Evolutionary conservation across 2,329 filamentous ascomycete species (phyloP), one percentile per base, ranked within the genome.

Genomic region (Penicillium brevicompactum): DNA sequence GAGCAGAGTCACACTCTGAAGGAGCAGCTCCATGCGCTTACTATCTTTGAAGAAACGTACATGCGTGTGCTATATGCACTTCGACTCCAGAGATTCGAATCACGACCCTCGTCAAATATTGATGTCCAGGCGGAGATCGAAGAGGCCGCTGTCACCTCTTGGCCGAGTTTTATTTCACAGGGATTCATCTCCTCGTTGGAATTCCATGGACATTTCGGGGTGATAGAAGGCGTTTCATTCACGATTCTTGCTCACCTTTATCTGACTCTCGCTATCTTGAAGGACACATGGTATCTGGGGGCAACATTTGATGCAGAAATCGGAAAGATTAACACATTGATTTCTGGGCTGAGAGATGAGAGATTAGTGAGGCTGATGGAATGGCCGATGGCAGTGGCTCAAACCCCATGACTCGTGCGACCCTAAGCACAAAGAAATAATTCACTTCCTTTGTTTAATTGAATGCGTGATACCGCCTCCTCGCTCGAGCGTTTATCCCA

Each of bases 161-260:
- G 62, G 64, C 61, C 64, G 2, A 1, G 44, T 5, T 21, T 55
- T 24, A n/a, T 66, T 3, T 40, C 59, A 1, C 41, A 49, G 2
- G 31, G 5, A 1, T 66, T 66, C 10, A 51, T 66, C 1, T 46
- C 44, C 5, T 52, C 53, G 2, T 37, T 66, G 4, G 45, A 59
- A 2, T 32, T 40, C 2, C 18, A 54, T 6, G 10, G 40, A 4
- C 8, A 22, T n/a, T 7, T 51, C 1, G 49, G 40, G 1, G 37
- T 38, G 1, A 2, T 32, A 2, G 41, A 38, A 4, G 59, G 50
- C 1, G 18, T 58, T 0, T 61, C 58, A 1, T 63, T 55, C 16
- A 34, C 46, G 1, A 63, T 64, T 9, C 41, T 66, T 4, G 62
- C 58, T 6, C 58, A 66, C 37, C 51, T 66, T 5, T 62, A 65